Evolutionary conservation across 78 protist genomes (phyloP), one percentile per base, ranked within the genome.

Genomic region (Tieghemostelium lacteum): DNA sequence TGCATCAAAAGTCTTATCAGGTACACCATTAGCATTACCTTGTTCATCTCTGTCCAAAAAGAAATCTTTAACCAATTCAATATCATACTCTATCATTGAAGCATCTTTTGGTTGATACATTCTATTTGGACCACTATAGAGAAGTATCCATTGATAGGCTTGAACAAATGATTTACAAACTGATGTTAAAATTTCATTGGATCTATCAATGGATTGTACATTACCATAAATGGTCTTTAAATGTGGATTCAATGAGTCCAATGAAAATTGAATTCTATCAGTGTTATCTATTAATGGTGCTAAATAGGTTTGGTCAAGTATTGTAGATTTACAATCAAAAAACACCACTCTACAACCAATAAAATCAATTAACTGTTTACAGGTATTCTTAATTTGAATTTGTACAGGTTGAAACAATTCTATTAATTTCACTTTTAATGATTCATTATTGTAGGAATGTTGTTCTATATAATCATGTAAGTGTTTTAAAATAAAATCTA

Each of bases 31-130:
- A 0, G 91, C 52, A 20, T 58, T 33, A 16, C 91, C 91, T 60
- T 83, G 71, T 29, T 83, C 91, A 31, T 83, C 91, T 24, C 91
- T 73, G 31, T 83, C 91, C 17, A 83, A 69, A 58, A 83, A 83
- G 72, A 57, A 83, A 55, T 83, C 91, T 49, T 83, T 83, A 2
- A 62, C 55, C 55, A 60, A 50, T 16, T 83, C 91, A 2, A 83
- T 22, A 69, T 83, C 91, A 37, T 40, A 69, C 45, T 83, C 91
- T 31, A 83, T 67, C 26, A 34, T 34, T 29, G 42, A 42, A 3
- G 91, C 33, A 34, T 83, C 91, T 28, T 70, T 70, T 33, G 91
- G 49, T 24, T 66, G 65, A 57, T 45, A 83, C 8, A 40, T 19
- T 83, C 91, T 52, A 12, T 29, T 66, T 20, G 91, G 77, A 28